Conservation (phyloP, 805 yeast genomes). For the Kodamaea kaohsiungensis region DNA sequence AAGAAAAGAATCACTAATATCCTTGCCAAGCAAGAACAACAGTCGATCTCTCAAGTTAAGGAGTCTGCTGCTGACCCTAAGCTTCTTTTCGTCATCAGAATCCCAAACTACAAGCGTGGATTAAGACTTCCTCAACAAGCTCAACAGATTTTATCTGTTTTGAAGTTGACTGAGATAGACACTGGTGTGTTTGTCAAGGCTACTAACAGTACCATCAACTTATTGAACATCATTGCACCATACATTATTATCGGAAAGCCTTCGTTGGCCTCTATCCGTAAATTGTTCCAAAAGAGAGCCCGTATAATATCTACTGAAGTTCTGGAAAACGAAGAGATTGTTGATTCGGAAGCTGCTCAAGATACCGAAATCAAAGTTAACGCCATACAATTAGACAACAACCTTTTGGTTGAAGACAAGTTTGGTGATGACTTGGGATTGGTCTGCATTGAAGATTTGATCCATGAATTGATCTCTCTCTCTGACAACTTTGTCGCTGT, state of each 20-base stretch:
- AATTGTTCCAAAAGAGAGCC: conserved; percentile 76
- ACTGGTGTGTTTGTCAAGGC: conserved; percentile 73
- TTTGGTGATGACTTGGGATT: conserved; percentile 60
- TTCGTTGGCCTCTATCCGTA: conserved; percentile 69
- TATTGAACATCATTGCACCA: conserved; percentile 69
- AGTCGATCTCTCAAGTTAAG: conserved; percentile 16
- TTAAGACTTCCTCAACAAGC: conserved; percentile 68
- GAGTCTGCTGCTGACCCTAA: conserved; percentile 33
- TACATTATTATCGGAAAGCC: conserved; percentile 75
- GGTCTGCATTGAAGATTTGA: conserved; percentile 78
- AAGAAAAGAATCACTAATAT: conserved; percentile 66
- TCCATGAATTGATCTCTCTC: conserved; percentile 64
- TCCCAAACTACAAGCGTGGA: conserved; percentile 58
- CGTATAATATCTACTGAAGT: conserved; percentile 40
- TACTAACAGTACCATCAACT: conserved; percentile 58
- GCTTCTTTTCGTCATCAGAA: conserved; percentile 66
- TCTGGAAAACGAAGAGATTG: conserved; percentile 9
- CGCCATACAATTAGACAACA: conserved; percentile 58
- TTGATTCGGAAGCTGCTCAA: conserved; percentile 5
- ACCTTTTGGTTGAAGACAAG: conserved; percentile 71
- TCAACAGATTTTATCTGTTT: conserved; percentile 54
- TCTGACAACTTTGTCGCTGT: conserved; percentile 66
- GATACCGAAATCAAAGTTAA: conserved; percentile 22
- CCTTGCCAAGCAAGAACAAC: conserved; percentile 47
- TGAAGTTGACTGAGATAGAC: conserved; percentile 60